Conservation (phyloP, 768 basidiomycete species). For the Pisolithus microcarpus region DNA sequence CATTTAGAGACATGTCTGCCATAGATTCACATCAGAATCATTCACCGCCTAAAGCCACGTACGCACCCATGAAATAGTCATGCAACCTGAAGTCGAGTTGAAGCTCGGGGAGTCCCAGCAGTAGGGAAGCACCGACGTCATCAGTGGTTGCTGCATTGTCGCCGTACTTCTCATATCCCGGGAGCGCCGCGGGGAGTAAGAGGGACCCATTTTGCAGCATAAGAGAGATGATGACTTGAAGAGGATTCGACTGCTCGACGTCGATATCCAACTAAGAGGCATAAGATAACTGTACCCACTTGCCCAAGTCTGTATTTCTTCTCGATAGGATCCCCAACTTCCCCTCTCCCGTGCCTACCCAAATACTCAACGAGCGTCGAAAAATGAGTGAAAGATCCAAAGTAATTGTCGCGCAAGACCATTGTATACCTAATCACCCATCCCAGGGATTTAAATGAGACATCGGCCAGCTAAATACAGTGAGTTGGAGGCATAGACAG, state of each 20-base stretch:
- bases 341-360: conserved; percentile 50
- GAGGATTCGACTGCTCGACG: conserved; percentile 61
- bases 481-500: not conserved
- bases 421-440: conserved; percentile 89
- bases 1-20: conserved; percentile 73
- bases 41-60: not conserved
- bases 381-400: conserved; percentile 91
- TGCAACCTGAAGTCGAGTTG: conserved; percentile 74
- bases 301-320: conserved; percentile 75
- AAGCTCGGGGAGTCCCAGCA: conserved; percentile 56
- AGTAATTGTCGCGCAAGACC: conserved; percentile 87
- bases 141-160: conserved; percentile 18
- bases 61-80: conserved; percentile 82
- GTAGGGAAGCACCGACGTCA: conserved; percentile 47
- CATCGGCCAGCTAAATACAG: conserved; percentile 37
- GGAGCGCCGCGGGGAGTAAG: conserved; percentile 59
- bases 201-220: conserved; percentile 46
- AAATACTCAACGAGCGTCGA: conserved; percentile 83
- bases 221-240: conserved; percentile 66
- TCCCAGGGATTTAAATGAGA: conserved; percentile 66
- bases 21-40: conserved; percentile 7
- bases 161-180: conserved; percentile 45
- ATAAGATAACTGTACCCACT: conserved; percentile 33
- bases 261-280: conserved; percentile 5
- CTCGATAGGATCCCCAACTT: conserved; percentile 75